Evolutionary conservation across 1,139 yeast genomes (phyloP).

Genomic region (Pichia sp.): DNA sequence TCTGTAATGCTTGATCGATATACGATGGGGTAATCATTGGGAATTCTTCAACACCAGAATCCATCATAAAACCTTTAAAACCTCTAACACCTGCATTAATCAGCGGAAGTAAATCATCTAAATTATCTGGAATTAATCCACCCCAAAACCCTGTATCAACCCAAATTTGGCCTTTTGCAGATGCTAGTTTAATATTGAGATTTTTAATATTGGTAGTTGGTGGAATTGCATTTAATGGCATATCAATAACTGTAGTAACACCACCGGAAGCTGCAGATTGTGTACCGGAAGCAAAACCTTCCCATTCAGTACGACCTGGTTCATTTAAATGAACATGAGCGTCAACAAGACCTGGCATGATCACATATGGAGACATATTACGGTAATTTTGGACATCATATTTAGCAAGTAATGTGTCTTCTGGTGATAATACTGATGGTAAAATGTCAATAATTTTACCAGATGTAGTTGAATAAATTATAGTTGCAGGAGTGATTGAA

Average conservation of each 20-base stretch:
- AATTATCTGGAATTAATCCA: slow-evolving; percentile 76
- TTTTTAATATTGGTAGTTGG: slow-evolving; percentile 85
- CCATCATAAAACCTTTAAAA: slow-evolving; percentile 85
- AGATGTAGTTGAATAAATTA: slow-evolving; percentile 53
- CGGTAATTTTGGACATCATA: slow-evolving; percentile 42
- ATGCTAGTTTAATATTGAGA: slow-evolving; percentile 64
- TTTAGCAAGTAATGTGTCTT: slow-evolving; percentile 35
- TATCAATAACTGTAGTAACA: slow-evolving; percentile 90
- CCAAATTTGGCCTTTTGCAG: slow-evolving; percentile 81
- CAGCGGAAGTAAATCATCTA: slow-evolving; percentile 63
- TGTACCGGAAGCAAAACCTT: slow-evolving; percentile 90
- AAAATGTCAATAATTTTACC: slow-evolving; percentile 60
- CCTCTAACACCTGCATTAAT: slow-evolving; percentile 85
- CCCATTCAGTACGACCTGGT: slow-evolving; percentile 96
- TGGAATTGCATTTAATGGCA: slow-evolving; percentile 95
- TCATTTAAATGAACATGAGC: slow-evolving; percentile 91
- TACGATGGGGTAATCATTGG: slow-evolving; percentile 67
- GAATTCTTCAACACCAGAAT: slow-evolving; percentile 90
- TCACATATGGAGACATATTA: slow-evolving; percentile 56
- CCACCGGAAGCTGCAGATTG: slow-evolving; percentile 93
- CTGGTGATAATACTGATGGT: slow-evolving; percentile 30
- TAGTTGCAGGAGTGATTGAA: slow-evolving; percentile 54
- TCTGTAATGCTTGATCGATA: slow-evolving; percentile 58
- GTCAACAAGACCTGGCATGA: slow-evolving; percentile 89
- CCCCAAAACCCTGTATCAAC: slow-evolving; percentile 97